phyloP scores from a whole-genome alignment of 169 alveolate genomes.

The Plasmodium chabaudi region DNA sequence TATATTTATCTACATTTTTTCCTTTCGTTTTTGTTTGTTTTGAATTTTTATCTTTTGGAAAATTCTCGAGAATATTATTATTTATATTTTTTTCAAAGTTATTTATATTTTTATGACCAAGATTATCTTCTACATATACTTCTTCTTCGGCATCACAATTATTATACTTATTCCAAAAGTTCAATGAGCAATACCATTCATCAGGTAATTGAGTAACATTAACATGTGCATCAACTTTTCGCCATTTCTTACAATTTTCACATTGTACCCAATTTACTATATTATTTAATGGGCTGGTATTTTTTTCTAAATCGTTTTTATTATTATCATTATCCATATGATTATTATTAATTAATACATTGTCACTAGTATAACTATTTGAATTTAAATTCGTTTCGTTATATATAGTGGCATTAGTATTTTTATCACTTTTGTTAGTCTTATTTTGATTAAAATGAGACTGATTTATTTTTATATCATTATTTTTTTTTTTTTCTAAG shows the following conservation, averaged over 20 bases:
- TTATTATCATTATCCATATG: background rate
- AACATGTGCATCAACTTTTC: conserved; percentile 79
- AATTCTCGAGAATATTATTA: background rate
- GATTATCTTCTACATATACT: conserved; percentile 36
- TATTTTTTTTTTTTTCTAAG: no score
- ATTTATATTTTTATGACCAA: background rate
- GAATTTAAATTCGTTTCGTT: background rate
- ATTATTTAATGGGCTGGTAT: background rate
- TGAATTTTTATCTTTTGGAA: background rate
- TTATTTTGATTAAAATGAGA: background rate
- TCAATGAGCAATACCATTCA: conserved; percentile 83
- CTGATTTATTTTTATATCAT: no score
- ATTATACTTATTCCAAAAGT: conserved; percentile 78
- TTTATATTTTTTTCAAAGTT: background rate
- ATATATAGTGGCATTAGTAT: background rate
- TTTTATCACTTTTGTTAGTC: background rate
- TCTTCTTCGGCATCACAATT: conserved; percentile 68
- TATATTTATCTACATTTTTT: conserved; percentile 1
- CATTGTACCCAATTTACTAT: conserved; percentile 88
- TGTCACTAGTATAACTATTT: background rate
- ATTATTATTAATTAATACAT: background rate
- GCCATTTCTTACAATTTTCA: conserved; percentile 85
- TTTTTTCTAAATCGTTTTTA: background rate
- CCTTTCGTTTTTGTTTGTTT: conserved; percentile 3
- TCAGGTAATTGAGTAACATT: conserved; percentile 83